These are phyloP conservation scores for Hymenoscyphus infarciens DNA, from an alignment of 2,329 filamentous ascomycete genomes.

Conservation along the genomic window DNA sequence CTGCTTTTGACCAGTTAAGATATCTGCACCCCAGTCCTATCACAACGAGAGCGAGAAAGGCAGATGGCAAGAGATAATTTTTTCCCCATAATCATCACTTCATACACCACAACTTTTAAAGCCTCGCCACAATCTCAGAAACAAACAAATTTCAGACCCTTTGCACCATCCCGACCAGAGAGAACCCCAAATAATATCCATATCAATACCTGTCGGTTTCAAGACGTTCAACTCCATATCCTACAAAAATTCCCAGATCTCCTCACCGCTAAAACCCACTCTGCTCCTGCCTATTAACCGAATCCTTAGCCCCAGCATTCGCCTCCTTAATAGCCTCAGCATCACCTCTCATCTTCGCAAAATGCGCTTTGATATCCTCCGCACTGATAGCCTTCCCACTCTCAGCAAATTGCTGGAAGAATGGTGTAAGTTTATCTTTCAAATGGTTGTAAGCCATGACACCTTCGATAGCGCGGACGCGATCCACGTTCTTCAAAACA, in stretches of 20 bases:
- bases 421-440: slow-evolving; percentile 92
- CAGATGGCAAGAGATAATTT: background rate
- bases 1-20: too few relatives aligned
- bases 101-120: background rate
- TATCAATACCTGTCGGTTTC: background rate
- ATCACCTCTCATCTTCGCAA: slow-evolving; percentile 90
- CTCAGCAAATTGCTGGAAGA: slow-evolving; percentile 90
- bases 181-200: background rate
- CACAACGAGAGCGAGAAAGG: too few relatives aligned
- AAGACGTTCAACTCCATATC: slow-evolving; percentile 7
- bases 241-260: slow-evolving; percentile 10
- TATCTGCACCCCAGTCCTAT: too few relatives aligned
- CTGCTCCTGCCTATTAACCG: slow-evolving; percentile 41
- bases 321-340: slow-evolving; percentile 47
- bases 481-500: slow-evolving; percentile 85
- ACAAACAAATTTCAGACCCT: background rate
- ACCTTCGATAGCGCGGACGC: slow-evolving; percentile 89
- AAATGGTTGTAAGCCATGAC: slow-evolving; percentile 98
- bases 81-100: slow-evolving; percentile 1
- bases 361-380: slow-evolving; percentile 95
- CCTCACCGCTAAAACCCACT: slow-evolving; percentile 42
- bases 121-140: background rate
- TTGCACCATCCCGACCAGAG: background rate
- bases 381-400: slow-evolving; percentile 84
- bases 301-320: slow-evolving; percentile 31